These are phyloP conservation scores for Mayamaea pseudoterrestris DNA, from an alignment of 108 stramenopile species.

Conservation along the genomic window DNA sequence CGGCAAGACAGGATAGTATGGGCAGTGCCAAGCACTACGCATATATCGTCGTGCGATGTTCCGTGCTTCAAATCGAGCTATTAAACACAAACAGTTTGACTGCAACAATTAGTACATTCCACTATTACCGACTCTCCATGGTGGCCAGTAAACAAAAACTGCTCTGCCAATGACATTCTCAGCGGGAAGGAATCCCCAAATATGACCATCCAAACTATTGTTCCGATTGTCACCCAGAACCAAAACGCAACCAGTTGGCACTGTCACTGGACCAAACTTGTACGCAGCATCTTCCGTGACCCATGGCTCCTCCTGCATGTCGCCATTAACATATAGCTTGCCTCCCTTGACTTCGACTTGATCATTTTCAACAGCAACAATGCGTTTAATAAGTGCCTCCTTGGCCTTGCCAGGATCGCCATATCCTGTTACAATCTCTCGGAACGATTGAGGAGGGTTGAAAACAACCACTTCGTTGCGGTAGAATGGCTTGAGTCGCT, in stretches of 20 bases:
- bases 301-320: slow-evolving; percentile 78
- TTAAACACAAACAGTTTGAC: too few species aligned
- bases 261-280: slow-evolving; percentile 74
- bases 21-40: too few species aligned
- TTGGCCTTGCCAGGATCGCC: slow-evolving; percentile 44
- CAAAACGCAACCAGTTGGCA: slow-evolving; percentile 72
- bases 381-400: slow-evolving; percentile 91
- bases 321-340: slow-evolving; percentile 82
- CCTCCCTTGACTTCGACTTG: slow-evolving; percentile 76
- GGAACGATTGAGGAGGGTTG: slow-evolving; percentile 75
- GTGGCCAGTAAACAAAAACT: slow-evolving; percentile 87
- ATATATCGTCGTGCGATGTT: too few species aligned
- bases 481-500: slow-evolving; percentile 68
- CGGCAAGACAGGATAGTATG: too few species aligned
- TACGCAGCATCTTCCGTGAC: slow-evolving; percentile 80
- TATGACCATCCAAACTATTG: slow-evolving; percentile 80
- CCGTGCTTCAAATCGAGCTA: too few species aligned
- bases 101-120: slow-evolving; percentile 58
- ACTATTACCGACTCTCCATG: slow-evolving; percentile 71
- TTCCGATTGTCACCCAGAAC: slow-evolving; percentile 89
- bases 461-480: slow-evolving; percentile 94
- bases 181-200: slow-evolving; percentile 75
- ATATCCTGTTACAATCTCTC: slow-evolving; percentile 52
- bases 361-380: slow-evolving; percentile 92
- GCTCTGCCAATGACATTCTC: slow-evolving; percentile 65